Percentiles rank a stretch among this genome's conserved stretches.
Conservation (phyloP, 2,329 filamentous ascomycete genomes). For the Xylariaceae sp. region DNA sequence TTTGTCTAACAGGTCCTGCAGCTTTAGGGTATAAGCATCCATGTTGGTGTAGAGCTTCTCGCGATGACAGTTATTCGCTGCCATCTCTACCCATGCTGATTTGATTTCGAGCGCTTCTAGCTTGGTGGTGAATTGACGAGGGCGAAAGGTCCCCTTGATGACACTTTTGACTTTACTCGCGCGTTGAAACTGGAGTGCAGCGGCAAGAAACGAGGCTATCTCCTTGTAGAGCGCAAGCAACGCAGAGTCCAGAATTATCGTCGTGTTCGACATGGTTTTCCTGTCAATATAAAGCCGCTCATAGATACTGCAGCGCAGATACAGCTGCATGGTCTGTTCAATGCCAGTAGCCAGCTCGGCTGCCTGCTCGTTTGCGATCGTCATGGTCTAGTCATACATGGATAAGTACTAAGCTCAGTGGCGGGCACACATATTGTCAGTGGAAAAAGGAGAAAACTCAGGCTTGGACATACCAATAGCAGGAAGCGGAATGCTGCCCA, state of each 20-base stretch:
- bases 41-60: slow-evolving; percentile 1
- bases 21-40: neutral
- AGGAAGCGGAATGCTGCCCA: slow-evolving; percentile 5
- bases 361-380: neutral
- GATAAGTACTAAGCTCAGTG: too few relatives aligned
- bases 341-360: neutral
- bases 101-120: slow-evolving; percentile 1
- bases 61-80: neutral
- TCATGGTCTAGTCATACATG: neutral
- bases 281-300: neutral
- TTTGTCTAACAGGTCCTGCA: neutral
- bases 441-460: neutral
- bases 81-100: slow-evolving; percentile 1
- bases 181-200: neutral
- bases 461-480: neutral
- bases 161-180: neutral
- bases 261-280: neutral
- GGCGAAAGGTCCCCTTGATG: slow-evolving; percentile 1
- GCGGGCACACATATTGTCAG: too few relatives aligned
- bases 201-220: slow-evolving; percentile 1
- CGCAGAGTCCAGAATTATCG: neutral
- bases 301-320: neutral
- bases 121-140: slow-evolving; percentile 1
- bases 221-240: slow-evolving; percentile 1
- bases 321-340: neutral